Percentiles rank a stretch among this genome's conserved stretches.
Evolutionary conservation across 345 rosid genomes (phyloP).

Genomic region (Salix brachista): DNA sequence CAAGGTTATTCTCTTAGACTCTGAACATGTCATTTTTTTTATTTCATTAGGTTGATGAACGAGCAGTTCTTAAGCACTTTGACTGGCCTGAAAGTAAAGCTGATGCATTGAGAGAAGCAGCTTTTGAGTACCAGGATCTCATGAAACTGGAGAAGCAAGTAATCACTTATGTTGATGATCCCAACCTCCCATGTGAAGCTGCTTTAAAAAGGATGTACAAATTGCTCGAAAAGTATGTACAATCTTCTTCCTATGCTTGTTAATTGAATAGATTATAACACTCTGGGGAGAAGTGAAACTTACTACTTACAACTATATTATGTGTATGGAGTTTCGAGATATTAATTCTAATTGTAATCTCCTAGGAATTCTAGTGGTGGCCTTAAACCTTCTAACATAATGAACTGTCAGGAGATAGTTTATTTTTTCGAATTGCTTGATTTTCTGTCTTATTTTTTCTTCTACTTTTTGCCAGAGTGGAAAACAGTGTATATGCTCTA

Average conservation of each 20-base stretch:
- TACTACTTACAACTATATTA: neutral
- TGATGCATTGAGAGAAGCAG: slow-evolving; percentile 91
- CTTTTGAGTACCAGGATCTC: slow-evolving; percentile 95
- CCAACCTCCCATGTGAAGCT: slow-evolving; percentile 72
- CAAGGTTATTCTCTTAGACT: neutral
- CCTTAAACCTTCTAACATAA: neutral
- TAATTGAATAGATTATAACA: neutral
- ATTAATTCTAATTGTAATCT: neutral
- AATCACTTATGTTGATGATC: slow-evolving; percentile 78
- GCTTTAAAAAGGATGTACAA: slow-evolving; percentile 92
- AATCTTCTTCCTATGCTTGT: slow-evolving; percentile 10
- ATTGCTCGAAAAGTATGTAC: slow-evolving; percentile 84
- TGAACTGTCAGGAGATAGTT: neutral
- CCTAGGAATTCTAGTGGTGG: neutral
- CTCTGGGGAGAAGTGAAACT: neutral
- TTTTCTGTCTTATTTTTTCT: slow-evolving; percentile 1
- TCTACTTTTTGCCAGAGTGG: slow-evolving; percentile 53
- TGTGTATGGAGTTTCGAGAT: neutral
- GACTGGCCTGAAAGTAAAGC: slow-evolving; percentile 99
- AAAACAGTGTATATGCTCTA: slow-evolving; percentile 84
- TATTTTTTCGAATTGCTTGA: neutral
- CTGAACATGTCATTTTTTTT: slow-evolving; percentile 1
- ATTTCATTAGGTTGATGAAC: slow-evolving; percentile 74
- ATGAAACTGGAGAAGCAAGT: slow-evolving; percentile 79
- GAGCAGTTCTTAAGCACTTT: slow-evolving; percentile 97